Percentiles rank a stretch among this genome's conserved stretches.
phyloP scores from a whole-genome alignment of 2,329 filamentous ascomycete species.

The Pseudopyrenochaeta lycopersici region DNA sequence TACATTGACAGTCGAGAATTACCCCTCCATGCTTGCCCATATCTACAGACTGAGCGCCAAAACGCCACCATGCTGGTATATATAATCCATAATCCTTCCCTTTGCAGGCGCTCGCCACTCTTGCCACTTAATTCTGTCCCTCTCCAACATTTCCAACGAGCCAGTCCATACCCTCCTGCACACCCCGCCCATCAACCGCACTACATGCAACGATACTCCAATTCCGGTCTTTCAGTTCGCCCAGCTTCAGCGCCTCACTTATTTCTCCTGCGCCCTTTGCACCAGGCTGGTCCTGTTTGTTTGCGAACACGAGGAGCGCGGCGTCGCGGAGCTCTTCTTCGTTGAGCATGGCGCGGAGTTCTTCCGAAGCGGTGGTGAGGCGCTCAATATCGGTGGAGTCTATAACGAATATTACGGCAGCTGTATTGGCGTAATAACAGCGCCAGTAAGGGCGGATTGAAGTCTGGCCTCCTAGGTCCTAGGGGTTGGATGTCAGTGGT shows the following conservation, averaged over 20 bases:
- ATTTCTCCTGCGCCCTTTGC: constrained; percentile 97
- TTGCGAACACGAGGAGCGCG: constrained; percentile 92
- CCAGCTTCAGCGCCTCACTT: constrained; percentile 87
- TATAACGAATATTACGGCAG: constrained; percentile 97
- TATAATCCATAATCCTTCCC: constrained; percentile 1
- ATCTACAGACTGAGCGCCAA: constrained; percentile 19
- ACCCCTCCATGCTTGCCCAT: neutral
- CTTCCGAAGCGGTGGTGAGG: constrained; percentile 89
- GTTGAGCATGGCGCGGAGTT: constrained; percentile 92
- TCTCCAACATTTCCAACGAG: constrained; percentile 72
- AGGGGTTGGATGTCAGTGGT: constrained; percentile 5
- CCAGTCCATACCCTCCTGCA: constrained; percentile 99
- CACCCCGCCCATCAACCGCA: constrained; percentile 92
- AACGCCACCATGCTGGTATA: constrained; percentile 35
- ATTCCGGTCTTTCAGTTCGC: constrained; percentile 92
- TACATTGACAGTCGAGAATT: no score
- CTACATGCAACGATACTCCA: constrained; percentile 99
- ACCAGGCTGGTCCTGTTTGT: constrained; percentile 98
- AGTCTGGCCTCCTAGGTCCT: constrained; percentile 97
- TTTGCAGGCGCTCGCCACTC: no score
- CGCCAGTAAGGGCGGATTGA: constrained; percentile 98
- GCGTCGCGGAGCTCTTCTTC: constrained; percentile 97
- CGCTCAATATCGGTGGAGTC: constrained; percentile 98
- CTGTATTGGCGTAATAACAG: constrained; percentile 99
- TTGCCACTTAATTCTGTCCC: constrained; percentile 6